Evolutionary conservation across 1,284 basidiomycete genomes (phyloP), one percentile per base, ranked within the genome.

Genomic region (Rhodotorula sp.): DNA sequence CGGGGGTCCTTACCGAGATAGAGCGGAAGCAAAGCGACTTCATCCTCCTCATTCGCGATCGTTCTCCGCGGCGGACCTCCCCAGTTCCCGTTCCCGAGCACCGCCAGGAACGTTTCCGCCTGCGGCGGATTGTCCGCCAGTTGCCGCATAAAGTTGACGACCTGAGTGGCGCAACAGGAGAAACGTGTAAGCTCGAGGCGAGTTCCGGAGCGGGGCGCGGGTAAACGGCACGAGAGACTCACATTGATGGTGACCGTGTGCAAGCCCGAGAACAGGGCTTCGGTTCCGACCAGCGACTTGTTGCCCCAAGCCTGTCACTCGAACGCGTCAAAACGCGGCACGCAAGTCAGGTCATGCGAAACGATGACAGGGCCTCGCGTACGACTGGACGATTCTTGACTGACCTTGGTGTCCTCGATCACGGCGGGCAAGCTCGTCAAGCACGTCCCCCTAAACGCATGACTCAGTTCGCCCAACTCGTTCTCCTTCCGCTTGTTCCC

Each of bases 61-160:
- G 4, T 62, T 45, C 65, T 67, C n/a, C 54, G 54, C 28, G 64
- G 59, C 52, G 68, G 62, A 26, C 66, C 70, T 58, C 71, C 73
- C 79, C 79, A 80, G 66, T 80, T 80, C 8, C 79, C 79, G 31
- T 78, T 70, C 16, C 79, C 79, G 19, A 80, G 75, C 3, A 76
- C 75, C 23, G 64, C 49, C 47, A 80, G 64, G 70, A 80, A 76
- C 59, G 54, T 52, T 54, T 79, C 79, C 23, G 74, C 76, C 18
- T 74, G 71, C n/a, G 78, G 68, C n/a, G 76, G 76, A 52, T 77
- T 73, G 62, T 79, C 77, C 38, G 73, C 75, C 6, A 80, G 63
- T 43, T 77, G 76, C 18, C 78, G 74, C 67, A 78, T 75, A 66
- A 79, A 79, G 65, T 72, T 76, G 59, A 80, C 75, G 34, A 77